Evolutionary conservation across 23 red algal genomes (phyloP), one percentile per base, ranked within the genome.

Genomic region (Gracilariopsis chorda): DNA sequence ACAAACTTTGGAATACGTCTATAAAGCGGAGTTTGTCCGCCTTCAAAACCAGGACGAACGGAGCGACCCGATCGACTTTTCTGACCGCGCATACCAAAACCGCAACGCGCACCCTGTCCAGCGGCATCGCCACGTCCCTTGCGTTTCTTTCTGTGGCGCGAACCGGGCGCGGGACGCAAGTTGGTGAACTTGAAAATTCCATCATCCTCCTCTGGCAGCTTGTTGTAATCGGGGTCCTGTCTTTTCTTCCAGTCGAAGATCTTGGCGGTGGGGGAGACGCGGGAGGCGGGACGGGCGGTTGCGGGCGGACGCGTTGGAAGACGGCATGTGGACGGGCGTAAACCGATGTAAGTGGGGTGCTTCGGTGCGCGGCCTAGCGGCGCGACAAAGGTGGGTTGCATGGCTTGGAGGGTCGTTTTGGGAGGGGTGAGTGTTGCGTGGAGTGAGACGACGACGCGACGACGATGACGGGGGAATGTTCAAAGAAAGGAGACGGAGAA

Each of bases 201-300:
- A 5, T 82, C 61, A 40, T 84, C 93, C 77, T 83, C 93, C 14
- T 59, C 43, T 10, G 70, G 90, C 33, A 85, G 37, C 12, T 75
- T 67, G 3, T 19, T 70, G 36, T 94, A 68, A 37, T 86, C 56
- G 24, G 80, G 67, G 45, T 92, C 92, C 29, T 41, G 53, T 7
- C 96, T 75, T 61, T 94, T 94, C 90, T 98, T 98, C 87, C 92
- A 92, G 56, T 98, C 96, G 74, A 98, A 98, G 56, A 98, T 86
- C 84, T 98, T 98, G 12, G 91, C 82, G 30, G 80, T 87, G 43
- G 91, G 80, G 3, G 81, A 68, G 17, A 70, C 75, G 39, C 43
- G 52, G 12, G 20, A 27, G 33, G 51, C 30, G 8, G 41, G 56
- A 36, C 46, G 41, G 9, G 86, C 52, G 11, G 47, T 28, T 14